phyloP scores from a whole-genome alignment of 2,329 filamentous ascomycete species.

The Colletotrichum graminicola region DNA sequence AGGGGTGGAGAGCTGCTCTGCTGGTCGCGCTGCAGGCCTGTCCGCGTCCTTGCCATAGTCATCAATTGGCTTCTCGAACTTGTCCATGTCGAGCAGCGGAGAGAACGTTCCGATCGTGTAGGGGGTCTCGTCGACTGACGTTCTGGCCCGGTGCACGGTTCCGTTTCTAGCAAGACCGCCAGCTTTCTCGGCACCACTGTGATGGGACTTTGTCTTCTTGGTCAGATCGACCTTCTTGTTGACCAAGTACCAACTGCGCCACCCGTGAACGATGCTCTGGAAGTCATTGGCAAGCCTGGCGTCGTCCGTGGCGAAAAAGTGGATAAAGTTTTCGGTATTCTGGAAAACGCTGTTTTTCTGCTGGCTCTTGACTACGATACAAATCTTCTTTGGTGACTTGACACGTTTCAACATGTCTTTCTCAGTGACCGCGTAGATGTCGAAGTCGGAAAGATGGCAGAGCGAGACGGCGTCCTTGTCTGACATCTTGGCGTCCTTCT shows the following conservation, averaged over 20 bases:
- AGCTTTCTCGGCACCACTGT: conserved; percentile 47
- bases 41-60: conserved; percentile 61
- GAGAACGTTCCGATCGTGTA: conserved; percentile 77
- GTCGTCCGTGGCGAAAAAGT: conserved; percentile 91
- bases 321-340: conserved; percentile 86
- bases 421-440: conserved; percentile 84
- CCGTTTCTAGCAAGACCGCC: conserved; percentile 49
- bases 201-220: conserved; percentile 49
- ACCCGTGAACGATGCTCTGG: conserved; percentile 78
- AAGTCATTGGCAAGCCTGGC: conserved; percentile 74
- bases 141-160: conserved; percentile 51
- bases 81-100: conserved; percentile 73
- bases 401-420: conserved; percentile 77
- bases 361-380: conserved; percentile 92
- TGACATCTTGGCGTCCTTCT: conserved; percentile 65
- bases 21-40: conserved; percentile 27
- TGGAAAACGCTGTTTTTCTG: conserved; percentile 88
- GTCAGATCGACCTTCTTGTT: conserved; percentile 72
- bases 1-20: conserved; percentile 20
- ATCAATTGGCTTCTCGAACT: conserved; percentile 66
- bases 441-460: conserved; percentile 91
- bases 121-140: conserved; percentile 62
- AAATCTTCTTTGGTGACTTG: conserved; percentile 86
- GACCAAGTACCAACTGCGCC: conserved; percentile 93
- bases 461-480: conserved; percentile 78